Conservation (phyloP, 352 stramenopile genomes). For the Phytophthora lateralis region DNA sequence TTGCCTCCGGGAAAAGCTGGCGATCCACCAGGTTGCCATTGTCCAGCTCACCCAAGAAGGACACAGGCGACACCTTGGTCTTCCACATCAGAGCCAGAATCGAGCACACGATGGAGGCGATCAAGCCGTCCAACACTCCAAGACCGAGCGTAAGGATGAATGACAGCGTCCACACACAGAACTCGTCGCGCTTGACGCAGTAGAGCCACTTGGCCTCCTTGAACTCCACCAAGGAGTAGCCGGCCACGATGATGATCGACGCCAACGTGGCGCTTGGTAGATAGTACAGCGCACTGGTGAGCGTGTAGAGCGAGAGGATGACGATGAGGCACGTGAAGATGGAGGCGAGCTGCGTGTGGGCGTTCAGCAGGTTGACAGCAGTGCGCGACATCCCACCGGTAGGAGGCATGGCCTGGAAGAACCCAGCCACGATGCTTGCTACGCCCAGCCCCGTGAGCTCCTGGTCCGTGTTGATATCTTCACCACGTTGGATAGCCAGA, state of each 20-base stretch:
- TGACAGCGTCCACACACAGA: too few species aligned
- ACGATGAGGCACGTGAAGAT: constrained; percentile 85
- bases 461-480: constrained; percentile 69
- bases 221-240: constrained; percentile 68
- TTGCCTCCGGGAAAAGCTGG: too few species aligned
- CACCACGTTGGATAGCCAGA: constrained; percentile 39
- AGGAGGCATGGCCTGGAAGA: constrained; percentile 56
- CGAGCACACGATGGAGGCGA: too few species aligned
- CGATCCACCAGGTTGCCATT: too few species aligned
- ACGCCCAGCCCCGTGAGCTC: constrained; percentile 88
- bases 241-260: constrained; percentile 89
- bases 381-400: constrained; percentile 26
- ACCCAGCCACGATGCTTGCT: constrained; percentile 76
- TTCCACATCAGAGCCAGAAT: too few species aligned
- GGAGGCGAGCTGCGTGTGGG: constrained; percentile 76
- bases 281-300: constrained; percentile 85
- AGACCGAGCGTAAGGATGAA: too few species aligned
- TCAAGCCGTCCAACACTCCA: too few species aligned
- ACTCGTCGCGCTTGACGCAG: too few species aligned
- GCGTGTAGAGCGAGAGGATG: constrained; percentile 75
- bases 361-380: constrained; percentile 87
- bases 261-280: constrained; percentile 77
- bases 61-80: too few species aligned
- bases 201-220: too few species aligned
- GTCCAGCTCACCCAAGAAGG: too few species aligned